Evolutionary conservation across 2,329 filamentous ascomycete species (phyloP).

Genomic region (Coleophoma eucalyptorum): DNA sequence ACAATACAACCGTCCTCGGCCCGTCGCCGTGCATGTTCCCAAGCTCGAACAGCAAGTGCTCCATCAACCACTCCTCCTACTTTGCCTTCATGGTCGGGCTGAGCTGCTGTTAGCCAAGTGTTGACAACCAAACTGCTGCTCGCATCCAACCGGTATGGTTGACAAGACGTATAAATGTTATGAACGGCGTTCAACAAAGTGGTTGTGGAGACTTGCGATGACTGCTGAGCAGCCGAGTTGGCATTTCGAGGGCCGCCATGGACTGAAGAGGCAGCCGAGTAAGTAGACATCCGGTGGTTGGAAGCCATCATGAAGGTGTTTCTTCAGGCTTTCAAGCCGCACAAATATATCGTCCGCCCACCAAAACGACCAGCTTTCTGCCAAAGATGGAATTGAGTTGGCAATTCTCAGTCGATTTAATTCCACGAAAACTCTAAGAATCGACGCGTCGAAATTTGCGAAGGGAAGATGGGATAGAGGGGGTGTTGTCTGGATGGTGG

Average conservation of each 20-base stretch:
- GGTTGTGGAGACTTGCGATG: slow-evolving; percentile 84
- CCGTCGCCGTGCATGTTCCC: slow-evolving; percentile 92
- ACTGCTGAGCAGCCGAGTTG: slow-evolving; percentile 58
- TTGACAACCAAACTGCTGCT: slow-evolving; percentile 92
- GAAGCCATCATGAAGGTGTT: slow-evolving; percentile 22
- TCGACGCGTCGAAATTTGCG: no score
- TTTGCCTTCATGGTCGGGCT: slow-evolving; percentile 63
- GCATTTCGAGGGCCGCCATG: slow-evolving; percentile 50
- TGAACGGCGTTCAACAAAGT: slow-evolving; percentile 90
- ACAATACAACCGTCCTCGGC: slow-evolving; percentile 95
- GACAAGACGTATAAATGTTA: slow-evolving; percentile 76
- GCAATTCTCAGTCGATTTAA: no score
- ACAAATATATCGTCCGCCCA: background rate
- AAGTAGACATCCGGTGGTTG: slow-evolving; percentile 50
- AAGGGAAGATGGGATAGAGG: no score
- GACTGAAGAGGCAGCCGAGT: slow-evolving; percentile 63
- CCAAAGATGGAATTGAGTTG: no score
- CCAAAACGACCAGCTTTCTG: no score
- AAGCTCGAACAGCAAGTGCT: slow-evolving; percentile 74
- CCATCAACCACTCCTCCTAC: slow-evolving; percentile 77
- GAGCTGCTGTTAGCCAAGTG: slow-evolving; percentile 84
- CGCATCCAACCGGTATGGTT: slow-evolving; percentile 83
- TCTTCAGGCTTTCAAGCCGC: slow-evolving; percentile 10
- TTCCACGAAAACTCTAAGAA: no score
- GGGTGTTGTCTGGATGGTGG: background rate